phyloP scores from a whole-genome alignment of 306 rosid genomes.

The Trichosanthes truncata region DNA sequence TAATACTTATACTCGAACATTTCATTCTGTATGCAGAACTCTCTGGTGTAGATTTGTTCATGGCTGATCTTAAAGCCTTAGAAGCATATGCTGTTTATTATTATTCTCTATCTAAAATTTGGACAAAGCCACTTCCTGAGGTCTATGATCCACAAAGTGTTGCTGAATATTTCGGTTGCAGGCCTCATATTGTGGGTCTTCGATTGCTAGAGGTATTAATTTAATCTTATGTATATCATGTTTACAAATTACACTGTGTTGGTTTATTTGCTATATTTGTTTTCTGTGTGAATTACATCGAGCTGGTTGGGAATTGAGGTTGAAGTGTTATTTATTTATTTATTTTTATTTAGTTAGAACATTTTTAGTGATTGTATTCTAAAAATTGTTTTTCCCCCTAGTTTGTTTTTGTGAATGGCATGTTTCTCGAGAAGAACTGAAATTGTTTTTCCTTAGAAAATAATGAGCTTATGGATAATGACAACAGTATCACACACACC shows the following conservation, averaged over 20 bases:
- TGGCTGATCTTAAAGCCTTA: conserved; percentile 78
- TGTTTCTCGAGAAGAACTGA: neutral
- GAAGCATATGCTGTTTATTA: conserved; percentile 69
- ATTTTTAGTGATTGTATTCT: neutral
- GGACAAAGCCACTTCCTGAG: conserved; percentile 95
- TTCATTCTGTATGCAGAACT: conserved; percentile 34
- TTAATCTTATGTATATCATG: neutral
- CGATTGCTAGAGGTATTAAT: conserved; percentile 71
- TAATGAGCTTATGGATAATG: neutral
- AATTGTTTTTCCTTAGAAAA: neutral
- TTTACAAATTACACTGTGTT: neutral
- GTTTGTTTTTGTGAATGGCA: neutral
- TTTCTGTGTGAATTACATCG: neutral
- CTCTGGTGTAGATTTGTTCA: conserved; percentile 61
- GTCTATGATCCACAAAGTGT: conserved; percentile 62
- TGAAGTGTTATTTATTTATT: neutral
- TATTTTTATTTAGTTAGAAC: neutral
- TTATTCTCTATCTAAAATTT: conserved; percentile 49
- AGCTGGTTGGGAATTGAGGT: neutral
- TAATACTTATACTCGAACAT: conserved; percentile 2
- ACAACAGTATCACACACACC: neutral
- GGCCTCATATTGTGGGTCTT: conserved; percentile 79
- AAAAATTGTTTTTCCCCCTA: neutral
- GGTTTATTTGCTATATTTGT: neutral
- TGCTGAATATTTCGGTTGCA: conserved; percentile 57